Base-by-base conservation (phyloP, 169 alveolate species). In the Condylostoma magnum region DNA sequence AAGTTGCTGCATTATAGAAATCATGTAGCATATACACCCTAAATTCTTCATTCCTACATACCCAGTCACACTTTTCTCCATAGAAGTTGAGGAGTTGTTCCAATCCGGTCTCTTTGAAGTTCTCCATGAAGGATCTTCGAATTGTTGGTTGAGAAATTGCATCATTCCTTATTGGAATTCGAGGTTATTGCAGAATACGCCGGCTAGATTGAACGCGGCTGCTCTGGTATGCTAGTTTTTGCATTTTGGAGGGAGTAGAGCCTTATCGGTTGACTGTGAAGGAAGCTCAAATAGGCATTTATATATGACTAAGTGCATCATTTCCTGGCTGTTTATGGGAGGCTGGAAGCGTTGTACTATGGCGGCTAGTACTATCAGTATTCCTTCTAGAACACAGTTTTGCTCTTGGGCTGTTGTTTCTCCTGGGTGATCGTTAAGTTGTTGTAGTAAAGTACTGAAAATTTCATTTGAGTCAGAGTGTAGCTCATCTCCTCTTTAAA, bases 41-140 rank as follows among this genome's bases (percentile, higher is more conserved):
- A 90, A 80, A 78, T 90, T 90, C 75, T 80, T 79, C 55, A 87
- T 74, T 22, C 96, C 96, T 10, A 87, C 91, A 77, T 69, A 90
- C 25, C 87, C 88, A 41, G 48, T 41, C 15, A 10, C 48, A 41
- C 48, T 41, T 41, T 41, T 41, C 15, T 41, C 48, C 15, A 41
- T 10, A 8, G 48, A 10, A 10, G 8, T 10, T 10, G 48, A 15
- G 15, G 48, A 41, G 8, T 10, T 15, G 15, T 41, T 41, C 48
- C 48, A 41, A 41, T 41, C 20, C 20, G 48, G 20, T 41, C 8
- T 10, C 48, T 41, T 41, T 41, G 8, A 10, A 15, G 48, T 41
- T 10, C 48, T 8, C 8, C 20, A 41, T 41, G 8, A 10, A 15
- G 15, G 20, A 41, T 41, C 8, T 10, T 41, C 15, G 15, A 10